phyloP scores from a whole-genome alignment of 108 stramenopile genomes.

The Schizochytrium sp. region DNA sequence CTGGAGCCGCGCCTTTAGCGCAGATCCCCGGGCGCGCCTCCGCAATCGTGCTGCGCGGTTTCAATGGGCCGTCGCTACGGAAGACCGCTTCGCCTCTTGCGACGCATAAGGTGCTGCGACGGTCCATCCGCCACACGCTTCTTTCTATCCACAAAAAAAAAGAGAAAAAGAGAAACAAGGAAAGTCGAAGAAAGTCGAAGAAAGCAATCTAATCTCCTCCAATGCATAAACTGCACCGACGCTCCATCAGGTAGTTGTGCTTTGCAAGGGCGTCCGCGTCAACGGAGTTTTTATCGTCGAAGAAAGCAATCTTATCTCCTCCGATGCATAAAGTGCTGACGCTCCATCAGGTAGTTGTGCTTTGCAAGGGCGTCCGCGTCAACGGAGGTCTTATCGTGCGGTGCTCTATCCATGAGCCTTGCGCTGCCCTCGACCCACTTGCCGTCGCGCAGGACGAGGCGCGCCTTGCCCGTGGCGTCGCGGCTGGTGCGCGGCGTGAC shows the following conservation, averaged over 20 bases:
- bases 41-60: not conserved
- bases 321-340: slow-evolving; percentile 15
- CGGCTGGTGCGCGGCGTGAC: not conserved
- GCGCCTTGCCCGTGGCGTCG: not conserved
- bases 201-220: not conserved
- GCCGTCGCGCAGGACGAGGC: not conserved
- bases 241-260: slow-evolving; percentile 12
- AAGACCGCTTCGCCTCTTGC: no score
- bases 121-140: no score
- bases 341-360: slow-evolving; percentile 12
- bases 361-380: not conserved
- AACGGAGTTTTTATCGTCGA: not conserved
- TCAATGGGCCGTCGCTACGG: not conserved
- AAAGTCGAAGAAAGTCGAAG: no score
- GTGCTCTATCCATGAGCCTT: not conserved
- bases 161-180: no score
- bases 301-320: not conserved
- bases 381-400: not conserved
- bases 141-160: no score
- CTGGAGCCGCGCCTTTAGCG: not conserved
- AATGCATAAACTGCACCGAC: not conserved
- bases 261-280: not conserved
- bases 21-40: not conserved
- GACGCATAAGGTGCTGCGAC: no score
- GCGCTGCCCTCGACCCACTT: not conserved